phyloP scores from a whole-genome alignment of 768 basidiomycete genomes.

The Suillus luteus region DNA sequence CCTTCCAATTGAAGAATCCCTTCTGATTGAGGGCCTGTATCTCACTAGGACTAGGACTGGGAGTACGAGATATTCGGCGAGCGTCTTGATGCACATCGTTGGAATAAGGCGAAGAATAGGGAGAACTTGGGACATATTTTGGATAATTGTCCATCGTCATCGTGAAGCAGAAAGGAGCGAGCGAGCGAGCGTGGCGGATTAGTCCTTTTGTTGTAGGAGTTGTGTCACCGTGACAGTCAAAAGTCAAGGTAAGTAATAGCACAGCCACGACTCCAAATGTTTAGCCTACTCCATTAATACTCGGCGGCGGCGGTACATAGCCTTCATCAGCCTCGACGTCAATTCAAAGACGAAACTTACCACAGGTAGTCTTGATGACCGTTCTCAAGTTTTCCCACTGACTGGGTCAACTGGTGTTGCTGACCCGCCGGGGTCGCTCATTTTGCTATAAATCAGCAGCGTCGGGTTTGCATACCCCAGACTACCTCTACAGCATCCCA shows the following conservation, averaged over 20 bases:
- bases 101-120: conserved; percentile 12
- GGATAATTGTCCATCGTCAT: conserved; percentile 23
- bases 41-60: conserved; percentile 69
- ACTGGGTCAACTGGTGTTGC: no score
- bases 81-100: conserved; percentile 14
- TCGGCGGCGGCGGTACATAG: neutral
- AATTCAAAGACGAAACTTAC: neutral
- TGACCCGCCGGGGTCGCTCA: neutral
- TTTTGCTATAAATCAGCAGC: neutral
- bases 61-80: conserved; percentile 42
- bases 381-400: no score
- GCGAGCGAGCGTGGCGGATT: neutral
- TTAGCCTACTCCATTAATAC: neutral
- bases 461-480: conserved; percentile 17
- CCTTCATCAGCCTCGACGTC: neutral
- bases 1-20: conserved; percentile 48
- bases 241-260: neutral
- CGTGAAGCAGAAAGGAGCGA: conserved; percentile 4
- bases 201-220: conserved; percentile 7
- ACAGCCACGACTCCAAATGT: neutral
- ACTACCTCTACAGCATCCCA: conserved; percentile 15
- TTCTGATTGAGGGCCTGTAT: conserved; percentile 41
- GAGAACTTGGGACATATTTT: conserved; percentile 6
- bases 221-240: conserved; percentile 2
- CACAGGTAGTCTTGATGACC: no score